Evolutionary conservation across 805 yeast species (phyloP).

Genomic region (Candida hispaniensis): DNA sequence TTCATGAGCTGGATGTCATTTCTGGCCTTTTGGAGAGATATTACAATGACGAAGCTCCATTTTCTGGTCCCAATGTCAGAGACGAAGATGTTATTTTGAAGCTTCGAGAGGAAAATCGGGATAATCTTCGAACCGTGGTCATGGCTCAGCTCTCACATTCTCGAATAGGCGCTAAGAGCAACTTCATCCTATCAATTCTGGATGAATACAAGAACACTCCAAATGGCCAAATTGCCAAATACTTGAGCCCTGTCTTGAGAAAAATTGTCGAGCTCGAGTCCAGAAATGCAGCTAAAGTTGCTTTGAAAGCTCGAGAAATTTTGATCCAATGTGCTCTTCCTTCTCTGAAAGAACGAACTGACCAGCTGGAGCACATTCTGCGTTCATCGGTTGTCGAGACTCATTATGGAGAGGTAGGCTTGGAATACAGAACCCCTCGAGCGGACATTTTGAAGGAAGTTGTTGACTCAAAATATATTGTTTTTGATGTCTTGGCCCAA

Average conservation of each 20-base stretch:
- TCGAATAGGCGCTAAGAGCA: slow-evolving; percentile 87
- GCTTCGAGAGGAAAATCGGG: slow-evolving; percentile 79
- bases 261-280: slow-evolving; percentile 79
- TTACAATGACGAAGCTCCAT: slow-evolving; percentile 64
- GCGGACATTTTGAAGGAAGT: slow-evolving; percentile 74
- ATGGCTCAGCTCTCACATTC: slow-evolving; percentile 74
- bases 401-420: slow-evolving; percentile 74
- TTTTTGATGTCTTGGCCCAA: slow-evolving; percentile 90
- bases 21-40: slow-evolving; percentile 61
- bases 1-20: slow-evolving; percentile 74
- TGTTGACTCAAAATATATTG: slow-evolving; percentile 91
- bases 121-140: slow-evolving; percentile 64
- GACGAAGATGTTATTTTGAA: slow-evolving; percentile 83
- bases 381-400: slow-evolving; percentile 84
- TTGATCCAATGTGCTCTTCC: slow-evolving; percentile 95
- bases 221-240: slow-evolving; percentile 54
- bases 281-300: slow-evolving; percentile 84
- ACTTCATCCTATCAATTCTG: slow-evolving; percentile 74
- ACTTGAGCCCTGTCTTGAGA: slow-evolving; percentile 62
- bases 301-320: slow-evolving; percentile 90
- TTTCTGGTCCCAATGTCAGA: slow-evolving; percentile 63
- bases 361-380: slow-evolving; percentile 92
- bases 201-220: slow-evolving; percentile 58
- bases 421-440: slow-evolving; percentile 71
- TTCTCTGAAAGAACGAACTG: slow-evolving; percentile 89